phyloP scores from a whole-genome alignment of 2,329 filamentous ascomycete species.

The Nannizziopsis arthrosporioides region DNA sequence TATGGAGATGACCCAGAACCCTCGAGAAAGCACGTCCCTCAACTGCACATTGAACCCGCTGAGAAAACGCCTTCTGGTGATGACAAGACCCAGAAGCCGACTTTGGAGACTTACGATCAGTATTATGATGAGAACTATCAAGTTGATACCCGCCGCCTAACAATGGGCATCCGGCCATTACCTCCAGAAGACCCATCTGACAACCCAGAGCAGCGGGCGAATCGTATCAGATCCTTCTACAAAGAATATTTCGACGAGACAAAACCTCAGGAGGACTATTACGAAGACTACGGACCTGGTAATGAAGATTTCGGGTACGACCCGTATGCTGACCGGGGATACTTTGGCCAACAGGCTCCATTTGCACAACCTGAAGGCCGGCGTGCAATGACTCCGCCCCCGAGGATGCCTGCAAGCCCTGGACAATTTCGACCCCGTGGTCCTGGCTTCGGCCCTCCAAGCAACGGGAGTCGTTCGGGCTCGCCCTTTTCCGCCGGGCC shows the following conservation, averaged over 20 bases:
- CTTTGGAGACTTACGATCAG: constrained; percentile 19
- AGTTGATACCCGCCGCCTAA: constrained; percentile 41
- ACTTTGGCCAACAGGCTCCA: constrained; percentile 38
- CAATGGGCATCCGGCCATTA: constrained; percentile 63
- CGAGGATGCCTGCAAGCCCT: constrained; percentile 51
- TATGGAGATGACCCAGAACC: constrained; percentile 44
- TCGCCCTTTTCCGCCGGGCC: constrained; percentile 29
- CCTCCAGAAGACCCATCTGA: constrained; percentile 78
- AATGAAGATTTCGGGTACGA: constrained; percentile 53
- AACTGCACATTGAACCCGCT: constrained; percentile 21
- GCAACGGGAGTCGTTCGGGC: constrained; percentile 17
- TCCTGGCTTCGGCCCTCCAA: constrained; percentile 22
- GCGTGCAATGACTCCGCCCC: constrained; percentile 91
- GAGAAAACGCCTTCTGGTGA: neutral
- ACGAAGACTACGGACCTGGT: constrained; percentile 63
- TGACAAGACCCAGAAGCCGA: constrained; percentile 9
- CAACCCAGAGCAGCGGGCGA: constrained; percentile 86
- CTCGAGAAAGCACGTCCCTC: constrained; percentile 35
- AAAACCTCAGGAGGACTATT: constrained; percentile 49
- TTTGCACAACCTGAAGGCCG: constrained; percentile 76
- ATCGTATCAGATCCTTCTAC: constrained; percentile 96
- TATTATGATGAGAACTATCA: constrained; percentile 15
- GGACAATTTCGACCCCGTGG: constrained; percentile 18
- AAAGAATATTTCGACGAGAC: constrained; percentile 97
- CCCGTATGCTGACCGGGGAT: constrained; percentile 19